Base-by-base conservation (phyloP, 495 filamentous ascomycete species). In the Trichoderma erinaceum region DNA sequence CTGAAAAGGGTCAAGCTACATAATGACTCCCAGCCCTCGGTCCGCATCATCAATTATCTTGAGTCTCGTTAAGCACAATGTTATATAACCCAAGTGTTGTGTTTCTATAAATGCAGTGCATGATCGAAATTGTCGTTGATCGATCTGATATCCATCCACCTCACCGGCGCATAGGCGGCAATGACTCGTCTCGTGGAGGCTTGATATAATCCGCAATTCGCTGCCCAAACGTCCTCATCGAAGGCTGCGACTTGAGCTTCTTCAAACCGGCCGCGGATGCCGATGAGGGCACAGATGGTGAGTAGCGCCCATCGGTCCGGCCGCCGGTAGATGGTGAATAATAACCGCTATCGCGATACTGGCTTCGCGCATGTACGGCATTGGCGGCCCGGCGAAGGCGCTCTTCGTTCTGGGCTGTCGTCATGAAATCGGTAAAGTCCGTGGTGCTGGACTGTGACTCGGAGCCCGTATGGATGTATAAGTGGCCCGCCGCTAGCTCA, bases 191-290 rank as follows among this genome's bases (percentile, higher is more conserved):
- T 18, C 56, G 10, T 13, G 56, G 56, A 29, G 56, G 56, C 27
- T 32, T 61, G 13, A 61, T 61, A 18, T 61, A 61, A 12, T 32
- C 56, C 25, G 56, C 56, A 61, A 61, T 61, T 10, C 56, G 56
- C 56, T 61, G 56, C 2, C 56, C 56, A 29, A 61, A 32, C 56
- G 56, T 23, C 50, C 50, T 61, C 56, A 4, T 18, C 25, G 56
- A 61, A 23, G 25, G 23, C 56, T 61, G 56, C 13, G 25, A 13
- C 25, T 61, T 61, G 6, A 32, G 11, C 56, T 25, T 27, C 56
- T 23, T 25, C 56, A 18, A 12, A 12, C 23, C 56, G 25, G 56
- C 50, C 11, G 50, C 21, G 1, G 50, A 56, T 1, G 50, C 56
- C 56, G 56, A 32, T 18, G 56, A 32, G 10, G 56, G 27, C 56